A percentile compares a stretch with the other conserved stretches of the same genome.
Evolutionary conservation across 1,139 yeast genomes (phyloP).

Genomic region (Wickerhamomyces sp.): DNA sequence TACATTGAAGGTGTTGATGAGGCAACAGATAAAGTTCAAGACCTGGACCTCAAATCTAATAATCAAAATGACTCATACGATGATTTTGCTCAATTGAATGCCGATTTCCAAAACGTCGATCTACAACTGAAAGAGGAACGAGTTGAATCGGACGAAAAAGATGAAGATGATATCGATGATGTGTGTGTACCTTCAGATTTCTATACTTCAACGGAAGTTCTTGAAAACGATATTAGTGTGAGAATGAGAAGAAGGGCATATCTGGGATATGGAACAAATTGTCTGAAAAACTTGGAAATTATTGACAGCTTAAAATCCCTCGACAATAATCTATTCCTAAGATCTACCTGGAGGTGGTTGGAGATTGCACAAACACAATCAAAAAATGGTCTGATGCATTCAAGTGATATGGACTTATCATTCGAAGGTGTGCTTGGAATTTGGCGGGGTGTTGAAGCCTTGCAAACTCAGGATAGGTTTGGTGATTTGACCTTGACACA

Average conservation of each 20-base stretch:
- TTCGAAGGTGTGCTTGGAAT: slow-evolving; percentile 85
- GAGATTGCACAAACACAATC: slow-evolving; percentile 65
- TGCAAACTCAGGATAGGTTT: slow-evolving; percentile 51
- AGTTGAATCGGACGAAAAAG: slow-evolving; percentile 25
- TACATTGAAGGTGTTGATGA: slow-evolving; percentile 27
- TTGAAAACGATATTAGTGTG: slow-evolving; percentile 60
- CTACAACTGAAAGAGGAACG: slow-evolving; percentile 3
- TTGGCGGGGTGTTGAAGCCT: slow-evolving; percentile 76
- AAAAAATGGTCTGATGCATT: slow-evolving; percentile 62
- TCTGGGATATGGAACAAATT: slow-evolving; percentile 69
- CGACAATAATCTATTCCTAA: slow-evolving; percentile 54
- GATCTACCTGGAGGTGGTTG: slow-evolving; percentile 90
- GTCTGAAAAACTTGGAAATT: slow-evolving; percentile 57
- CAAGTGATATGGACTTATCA: slow-evolving; percentile 69
- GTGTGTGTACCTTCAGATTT: slow-evolving; percentile 21
- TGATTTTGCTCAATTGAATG: slow-evolving; percentile 5
- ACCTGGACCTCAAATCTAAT: slow-evolving; percentile 6
- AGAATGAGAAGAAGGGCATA: slow-evolving; percentile 66
- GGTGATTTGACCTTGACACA: slow-evolving; percentile 40
- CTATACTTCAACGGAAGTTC: slow-evolving; percentile 30
- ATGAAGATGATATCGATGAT: slow-evolving; percentile 19
- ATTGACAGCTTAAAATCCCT: slow-evolving; percentile 48
- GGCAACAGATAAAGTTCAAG: slow-evolving; percentile 20
- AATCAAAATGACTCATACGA: slow-evolving; percentile 17
- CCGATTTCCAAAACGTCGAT: slow-evolving; percentile 10